phyloP scores from a whole-genome alignment of 352 stramenopile genomes.

The Pythium utonaiense region DNA sequence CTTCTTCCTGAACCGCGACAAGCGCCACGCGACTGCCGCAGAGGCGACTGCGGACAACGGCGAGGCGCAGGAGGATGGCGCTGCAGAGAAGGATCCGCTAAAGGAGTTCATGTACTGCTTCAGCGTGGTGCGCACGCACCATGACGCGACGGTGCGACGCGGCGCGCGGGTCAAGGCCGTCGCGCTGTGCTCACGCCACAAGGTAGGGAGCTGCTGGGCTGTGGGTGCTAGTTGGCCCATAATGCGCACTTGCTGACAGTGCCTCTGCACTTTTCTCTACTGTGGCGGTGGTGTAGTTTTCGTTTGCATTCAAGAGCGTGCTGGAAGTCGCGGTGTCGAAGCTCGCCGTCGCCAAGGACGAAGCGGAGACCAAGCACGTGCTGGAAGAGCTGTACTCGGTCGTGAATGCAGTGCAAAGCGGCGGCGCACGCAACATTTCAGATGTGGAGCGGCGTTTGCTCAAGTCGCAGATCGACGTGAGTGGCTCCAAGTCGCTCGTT shows the following conservation, averaged over 20 bases:
- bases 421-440: slow-evolving; percentile 54
- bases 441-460: slow-evolving; percentile 72
- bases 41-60: not conserved
- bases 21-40: slow-evolving; percentile 17
- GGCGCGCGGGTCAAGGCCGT: slow-evolving; percentile 82
- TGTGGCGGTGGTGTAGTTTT: slow-evolving; percentile 31
- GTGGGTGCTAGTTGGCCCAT: no score
- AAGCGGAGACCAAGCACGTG: slow-evolving; percentile 37
- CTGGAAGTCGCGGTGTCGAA: slow-evolving; percentile 73
- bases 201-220: slow-evolving; percentile 33
- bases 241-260: no score
- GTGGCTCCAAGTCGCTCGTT: slow-evolving; percentile 25
- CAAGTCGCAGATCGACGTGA: slow-evolving; percentile 63
- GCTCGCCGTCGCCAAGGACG: slow-evolving; percentile 44
- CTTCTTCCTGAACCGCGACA: slow-evolving; percentile 84
- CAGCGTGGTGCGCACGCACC: slow-evolving; percentile 79
- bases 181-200: slow-evolving; percentile 75
- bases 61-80: not conserved
- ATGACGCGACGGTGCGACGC: slow-evolving; percentile 66
- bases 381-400: slow-evolving; percentile 61
- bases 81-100: slow-evolving; percentile 34
- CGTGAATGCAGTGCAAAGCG: slow-evolving; percentile 71
- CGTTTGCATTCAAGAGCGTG: slow-evolving; percentile 71
- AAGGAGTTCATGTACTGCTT: slow-evolving; percentile 86
- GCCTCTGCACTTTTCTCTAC: no score